Evolutionary conservation across 176 grass and related monocot species (phyloP), one percentile per base, ranked within the genome.

Genomic region (Lolium rigidum): DNA sequence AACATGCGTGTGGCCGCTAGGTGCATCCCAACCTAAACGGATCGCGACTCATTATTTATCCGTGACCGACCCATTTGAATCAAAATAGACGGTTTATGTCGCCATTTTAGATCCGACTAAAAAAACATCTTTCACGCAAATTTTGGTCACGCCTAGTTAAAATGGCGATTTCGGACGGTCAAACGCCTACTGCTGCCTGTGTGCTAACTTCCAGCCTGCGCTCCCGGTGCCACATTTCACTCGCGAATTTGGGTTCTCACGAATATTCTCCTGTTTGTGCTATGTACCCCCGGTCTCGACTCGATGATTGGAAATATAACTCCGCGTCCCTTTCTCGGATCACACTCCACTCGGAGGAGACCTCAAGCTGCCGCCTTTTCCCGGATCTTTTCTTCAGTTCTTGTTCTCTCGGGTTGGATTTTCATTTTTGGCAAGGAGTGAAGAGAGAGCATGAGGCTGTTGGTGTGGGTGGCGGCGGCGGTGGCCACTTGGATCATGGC

Each of bases 401-500:
- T 21, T 71, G 69, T 22, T 63, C 11, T 10, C 22, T 16, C 63
- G 26, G 26, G 31, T 66, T 14, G 26, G 63, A 66, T 66, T 66
- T 38, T 35, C 2, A 0, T 10, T 35, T 77, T 48, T 10, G 46
- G 9, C 25, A 51, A 56, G 38, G 51, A 61, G 31, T 15, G 71
- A 35, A 54, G 49, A 35, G 13, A 62, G 13, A 55, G 49, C 48
- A 78, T 77, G 20, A 41, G 63, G 60, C 39, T 87, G 28, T 84
- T 57, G 81, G 76, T 58, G 26, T 76, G 73, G 73, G 73, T 28
- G 73, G 48, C 0, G 72, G 46, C 3, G 64, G 83, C 66, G 63
- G 83, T 57, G 4, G n/a, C 11, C 47, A 0, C 81, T 2, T 91
- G 89, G 76, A 70, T 35, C 31, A 35, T 91, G 76, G 50, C 47